Evolutionary conservation across 1,284 basidiomycete genomes (phyloP).

Genomic region (Phlebopus sp.): DNA sequence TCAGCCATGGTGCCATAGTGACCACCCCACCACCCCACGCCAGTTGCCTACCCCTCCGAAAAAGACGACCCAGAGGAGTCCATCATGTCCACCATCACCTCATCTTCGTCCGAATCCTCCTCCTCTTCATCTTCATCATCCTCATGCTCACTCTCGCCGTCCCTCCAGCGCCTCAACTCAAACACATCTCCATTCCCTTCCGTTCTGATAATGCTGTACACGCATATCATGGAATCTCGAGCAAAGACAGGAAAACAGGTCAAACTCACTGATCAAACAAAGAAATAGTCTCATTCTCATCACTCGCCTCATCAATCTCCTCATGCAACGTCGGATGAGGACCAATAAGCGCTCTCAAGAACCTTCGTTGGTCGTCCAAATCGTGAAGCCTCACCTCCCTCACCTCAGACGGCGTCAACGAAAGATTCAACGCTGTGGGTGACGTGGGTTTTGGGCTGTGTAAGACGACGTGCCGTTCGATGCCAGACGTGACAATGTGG

Average conservation of each 20-base stretch:
- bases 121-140: conserved; percentile 23
- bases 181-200: conserved; percentile 54
- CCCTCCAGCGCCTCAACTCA: conserved; percentile 33
- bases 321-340: conserved; percentile 26
- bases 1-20: too few relatives aligned
- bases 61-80: conserved; percentile 19
- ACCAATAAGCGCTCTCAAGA: conserved; percentile 33
- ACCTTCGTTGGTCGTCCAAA: conserved; percentile 30
- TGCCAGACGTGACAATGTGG: conserved; percentile 63
- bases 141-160: conserved; percentile 23
- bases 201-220: conserved; percentile 42
- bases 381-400: conserved; percentile 39
- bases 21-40: too few relatives aligned
- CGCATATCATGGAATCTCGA: background rate
- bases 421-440: conserved; percentile 45
- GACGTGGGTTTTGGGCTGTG: conserved; percentile 60
- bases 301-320: conserved; percentile 35
- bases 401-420: conserved; percentile 43
- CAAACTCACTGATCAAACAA: conserved; percentile 56
- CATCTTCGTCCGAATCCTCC: conserved; percentile 24
- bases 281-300: conserved; percentile 39
- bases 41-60: background rate
- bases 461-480: conserved; percentile 66
- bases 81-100: conserved; percentile 22
- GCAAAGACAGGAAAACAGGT: conserved; percentile 1